Base-by-base conservation (phyloP, 768 basidiomycete genomes). In the Mycena vitilis region DNA sequence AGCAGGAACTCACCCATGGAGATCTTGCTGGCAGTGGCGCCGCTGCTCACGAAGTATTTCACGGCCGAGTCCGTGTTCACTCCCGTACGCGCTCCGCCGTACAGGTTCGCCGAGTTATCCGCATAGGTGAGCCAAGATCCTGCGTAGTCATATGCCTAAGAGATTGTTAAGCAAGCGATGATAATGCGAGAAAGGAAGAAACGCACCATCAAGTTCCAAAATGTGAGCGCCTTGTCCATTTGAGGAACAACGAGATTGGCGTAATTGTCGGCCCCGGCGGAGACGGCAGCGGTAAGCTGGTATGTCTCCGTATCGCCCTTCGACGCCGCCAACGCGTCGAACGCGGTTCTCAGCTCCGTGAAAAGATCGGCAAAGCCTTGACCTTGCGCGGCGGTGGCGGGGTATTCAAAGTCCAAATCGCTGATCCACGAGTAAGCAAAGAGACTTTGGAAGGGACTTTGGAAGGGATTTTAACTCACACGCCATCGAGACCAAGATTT, bases 121-220 rank as follows among this genome's bases (percentile, higher is more conserved):
- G 87, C 79, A 48, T 71, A 89, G n/a, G 82, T 85, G 37, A 91
- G 77, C 93, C 93, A 95, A 1, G 91, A 89, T 38, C 25, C 47
- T 22, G 40, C 25, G 18, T 55, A 66, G 40, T 52, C 16, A 51
- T 71, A 71, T 0, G 70, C 65, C 59, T 60, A 49, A 15, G 16
- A 45, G 10, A 52, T 34, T 18, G 49, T 59, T 5, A 34, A n/a
- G n/a, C n/a, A n/a, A n/a, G n/a, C n/a, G n/a, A n/a, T n/a, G n/a
- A n/a, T n/a, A n/a, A n/a, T n/a, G n/a, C n/a, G n/a, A n/a, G n/a
- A n/a, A n/a, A n/a, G n/a, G n/a, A n/a, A n/a, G n/a, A n/a, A n/a
- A n/a, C n/a, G 37, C 5, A 59, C 91, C 94, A 95, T 95, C 60
- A 95, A 76, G 74, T 95, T 94, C 93, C 93, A 95, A 80, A 88